Percentiles rank a stretch among this genome's conserved stretches.
Conservation (phyloP, 2,329 filamentous ascomycete species). For the Aspergillus clavatus region DNA sequence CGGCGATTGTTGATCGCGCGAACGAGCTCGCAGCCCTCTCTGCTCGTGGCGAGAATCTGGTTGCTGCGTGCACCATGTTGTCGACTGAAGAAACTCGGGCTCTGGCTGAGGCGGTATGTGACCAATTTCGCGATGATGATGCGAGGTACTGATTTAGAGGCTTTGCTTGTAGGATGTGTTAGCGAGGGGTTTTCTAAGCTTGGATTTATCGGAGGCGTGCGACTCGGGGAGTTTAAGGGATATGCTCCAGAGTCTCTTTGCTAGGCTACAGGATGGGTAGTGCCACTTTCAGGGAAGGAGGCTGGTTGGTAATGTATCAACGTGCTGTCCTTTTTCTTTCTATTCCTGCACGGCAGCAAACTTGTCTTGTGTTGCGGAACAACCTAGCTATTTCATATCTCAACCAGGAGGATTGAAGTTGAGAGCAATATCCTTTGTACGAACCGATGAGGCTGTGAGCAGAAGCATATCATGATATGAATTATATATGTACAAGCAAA, state of each 20-base stretch:
- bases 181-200: constrained; percentile 14
- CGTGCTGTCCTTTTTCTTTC: too few relatives aligned
- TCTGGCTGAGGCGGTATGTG: constrained; percentile 60
- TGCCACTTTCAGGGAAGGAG: too few relatives aligned
- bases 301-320: too few relatives aligned
- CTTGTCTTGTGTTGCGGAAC: too few relatives aligned
- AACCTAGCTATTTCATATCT: too few relatives aligned
- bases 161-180: constrained; percentile 10
- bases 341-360: too few relatives aligned
- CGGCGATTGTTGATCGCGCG: constrained; percentile 67
- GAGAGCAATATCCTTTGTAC: too few relatives aligned
- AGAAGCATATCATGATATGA: constrained; percentile 6
- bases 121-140: neutral
- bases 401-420: too few relatives aligned
- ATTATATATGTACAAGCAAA: constrained; percentile 23
- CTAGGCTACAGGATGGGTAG: neutral
- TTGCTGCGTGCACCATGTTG: constrained; percentile 64
- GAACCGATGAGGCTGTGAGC: too few relatives aligned
- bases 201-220: constrained; percentile 10
- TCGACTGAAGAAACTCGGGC: constrained; percentile 59
- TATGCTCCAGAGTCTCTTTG: constrained; percentile 9
- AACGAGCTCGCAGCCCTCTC: constrained; percentile 66
- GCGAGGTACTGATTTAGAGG: constrained; percentile 2
- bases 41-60: constrained; percentile 69
- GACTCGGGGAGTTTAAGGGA: constrained; percentile 1